Conservation (phyloP, 306 rosid genomes). For the Ormosia emarginata region DNA sequence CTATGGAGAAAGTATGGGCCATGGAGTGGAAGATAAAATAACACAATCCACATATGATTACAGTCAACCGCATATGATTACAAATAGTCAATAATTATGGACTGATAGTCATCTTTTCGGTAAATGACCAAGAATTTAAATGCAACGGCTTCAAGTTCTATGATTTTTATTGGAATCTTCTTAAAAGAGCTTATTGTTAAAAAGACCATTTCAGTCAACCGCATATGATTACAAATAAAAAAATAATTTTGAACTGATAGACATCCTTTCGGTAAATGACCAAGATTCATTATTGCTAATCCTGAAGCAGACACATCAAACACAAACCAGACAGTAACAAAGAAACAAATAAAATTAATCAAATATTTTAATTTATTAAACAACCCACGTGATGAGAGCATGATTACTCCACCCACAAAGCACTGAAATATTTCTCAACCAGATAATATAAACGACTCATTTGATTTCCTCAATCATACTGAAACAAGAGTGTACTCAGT, state of each 20-base stretch:
- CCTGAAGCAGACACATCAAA: neutral
- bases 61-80: too few species aligned
- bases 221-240: neutral
- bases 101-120: too few species aligned
- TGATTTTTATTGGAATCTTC: neutral
- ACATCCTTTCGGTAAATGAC: neutral
- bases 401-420: neutral
- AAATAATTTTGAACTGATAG: neutral
- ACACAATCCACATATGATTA: too few species aligned
- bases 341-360: neutral
- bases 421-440: neutral
- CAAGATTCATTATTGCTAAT: neutral
- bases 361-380: neutral
- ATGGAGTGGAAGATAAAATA: neutral
- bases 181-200: neutral
- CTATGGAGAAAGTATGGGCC: neutral
- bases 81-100: too few species aligned
- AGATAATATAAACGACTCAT: neutral
- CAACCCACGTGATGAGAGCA: neutral
- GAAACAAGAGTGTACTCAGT: neutral
- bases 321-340: neutral
- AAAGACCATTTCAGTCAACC: neutral
- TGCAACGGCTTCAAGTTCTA: neutral
- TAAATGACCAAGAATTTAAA: too few species aligned
- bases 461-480: neutral